Base-by-base conservation (phyloP, 2,329 filamentous ascomycete genomes). In the Pseudocercospora musae region DNA sequence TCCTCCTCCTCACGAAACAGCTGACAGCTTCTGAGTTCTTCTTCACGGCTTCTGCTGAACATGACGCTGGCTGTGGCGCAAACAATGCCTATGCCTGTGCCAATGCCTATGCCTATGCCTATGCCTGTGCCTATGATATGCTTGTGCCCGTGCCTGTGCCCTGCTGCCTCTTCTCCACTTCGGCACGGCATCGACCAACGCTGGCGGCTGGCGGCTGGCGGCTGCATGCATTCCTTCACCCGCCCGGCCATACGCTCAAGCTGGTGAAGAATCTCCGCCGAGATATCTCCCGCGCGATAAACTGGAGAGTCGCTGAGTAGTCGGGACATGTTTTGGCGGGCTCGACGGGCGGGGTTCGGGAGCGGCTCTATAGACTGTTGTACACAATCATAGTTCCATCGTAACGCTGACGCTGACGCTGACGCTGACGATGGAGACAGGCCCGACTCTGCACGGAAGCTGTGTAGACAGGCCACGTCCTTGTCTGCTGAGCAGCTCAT, bases 321-420 rank as follows among this genome's bases (percentile, higher is more conserved):
- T 31, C 46, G n/a, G 40, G 42, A 62, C 29, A 31, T 31, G 46
- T 46, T 42, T 42, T 55, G 54, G 50, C 46, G 33, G 46, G 4
- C 40, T 9, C 15, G 20, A 58, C 54, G 59, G 54, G 33, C 54
- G 59, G 59, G 31, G 10, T 37, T 37, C 57, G 57, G 46, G 40
- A 49, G 44, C 46, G 57, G 57, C 57, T 52, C 8, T n/a, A n/a
- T n/a, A n/a, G n/a, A n/a, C n/a, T n/a, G n/a, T n/a, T n/a, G n/a
- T 23, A 23, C 23, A 49, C 46, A 49, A 10, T 18, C 40, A n/a
- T 18, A 8, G 11, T 7, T 49, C 18, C 20, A 49, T n/a, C n/a
- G n/a, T 49, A 49, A 11, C 46, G 23, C 46, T 49, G n/a, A n/a
- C n/a, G n/a, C n/a, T 49, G 21, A 49, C 18, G 21, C 46, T 20